Evolutionary conservation across 148 eudicot genomes (phyloP).

Genomic region (Camellia granthamiana): DNA sequence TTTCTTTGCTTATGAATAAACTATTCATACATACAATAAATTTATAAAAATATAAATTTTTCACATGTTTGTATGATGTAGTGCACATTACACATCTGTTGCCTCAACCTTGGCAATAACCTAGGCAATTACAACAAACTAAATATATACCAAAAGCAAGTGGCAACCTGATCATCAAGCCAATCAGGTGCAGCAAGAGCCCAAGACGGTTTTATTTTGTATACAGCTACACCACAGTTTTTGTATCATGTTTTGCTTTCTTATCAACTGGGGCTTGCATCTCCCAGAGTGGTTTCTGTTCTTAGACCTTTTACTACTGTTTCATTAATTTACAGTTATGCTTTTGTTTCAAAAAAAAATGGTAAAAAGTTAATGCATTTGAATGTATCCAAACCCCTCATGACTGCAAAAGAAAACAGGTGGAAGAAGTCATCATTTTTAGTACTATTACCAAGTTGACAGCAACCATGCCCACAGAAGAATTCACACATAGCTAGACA

Average conservation of each 20-base stretch:
- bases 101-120: not conserved
- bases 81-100: not conserved
- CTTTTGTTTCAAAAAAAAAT: not conserved
- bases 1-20: no score
- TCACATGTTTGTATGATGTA: not conserved
- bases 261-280: no score
- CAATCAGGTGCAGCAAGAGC: no score
- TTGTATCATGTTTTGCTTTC: no score
- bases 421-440: not conserved
- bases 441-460: not conserved
- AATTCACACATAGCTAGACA: not conserved
- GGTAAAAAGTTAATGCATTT: not conserved
- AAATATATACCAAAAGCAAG: not conserved
- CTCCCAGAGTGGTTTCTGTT: no score
- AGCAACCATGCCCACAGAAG: slow-evolving; percentile 5
- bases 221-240: no score
- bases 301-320: no score
- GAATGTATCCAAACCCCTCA: not conserved
- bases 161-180: no score
- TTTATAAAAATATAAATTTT: no score
- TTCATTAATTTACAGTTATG: no score
- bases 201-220: no score
- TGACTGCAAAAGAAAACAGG: not conserved
- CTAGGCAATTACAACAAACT: not conserved
- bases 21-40: no score